Evolutionary conservation across 495 filamentous ascomycete genomes (phyloP).

Genomic region (Penicillium taxi): DNA sequence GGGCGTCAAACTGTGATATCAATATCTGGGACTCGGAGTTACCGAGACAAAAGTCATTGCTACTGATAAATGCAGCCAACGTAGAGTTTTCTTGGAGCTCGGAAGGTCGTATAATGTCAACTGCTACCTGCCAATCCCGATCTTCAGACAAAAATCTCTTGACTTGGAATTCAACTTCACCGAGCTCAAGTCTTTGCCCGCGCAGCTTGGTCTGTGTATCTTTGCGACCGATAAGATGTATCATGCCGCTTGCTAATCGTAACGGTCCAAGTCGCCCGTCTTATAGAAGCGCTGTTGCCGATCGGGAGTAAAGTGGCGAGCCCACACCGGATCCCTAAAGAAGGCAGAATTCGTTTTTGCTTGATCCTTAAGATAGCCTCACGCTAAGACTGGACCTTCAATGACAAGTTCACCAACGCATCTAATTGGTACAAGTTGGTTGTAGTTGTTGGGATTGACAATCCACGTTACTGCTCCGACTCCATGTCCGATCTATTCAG

Average conservation of each 20-base stretch:
- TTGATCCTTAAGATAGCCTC: slow-evolving; percentile 8
- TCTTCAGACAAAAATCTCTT: no score
- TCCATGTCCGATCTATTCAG: neutral
- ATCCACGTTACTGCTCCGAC: neutral
- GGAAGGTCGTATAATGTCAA: no score
- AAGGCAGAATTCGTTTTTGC: neutral
- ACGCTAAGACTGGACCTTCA: slow-evolving; percentile 15
- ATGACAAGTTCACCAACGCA: slow-evolving; percentile 39
- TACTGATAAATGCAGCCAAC: no score
- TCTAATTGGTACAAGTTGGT: slow-evolving; percentile 32
- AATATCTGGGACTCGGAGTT: no score
- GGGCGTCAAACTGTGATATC: no score
- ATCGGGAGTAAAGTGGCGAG: neutral
- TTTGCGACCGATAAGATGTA: slow-evolving; percentile 2
- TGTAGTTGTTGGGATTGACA: slow-evolving; percentile 18
- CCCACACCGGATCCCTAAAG: neutral
- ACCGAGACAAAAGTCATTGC: no score
- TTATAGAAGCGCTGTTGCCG: neutral
- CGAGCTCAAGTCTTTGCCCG: slow-evolving; percentile 32
- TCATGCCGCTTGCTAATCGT: slow-evolving; percentile 6
- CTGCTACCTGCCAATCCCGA: no score
- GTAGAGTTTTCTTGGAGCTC: no score
- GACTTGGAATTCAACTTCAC: slow-evolving; percentile 24
- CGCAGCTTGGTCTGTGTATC: slow-evolving; percentile 20
- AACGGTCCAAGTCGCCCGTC: neutral